Base-by-base conservation (phyloP, 1,284 basidiomycete genomes). In the Singerocomus inundabilis region DNA sequence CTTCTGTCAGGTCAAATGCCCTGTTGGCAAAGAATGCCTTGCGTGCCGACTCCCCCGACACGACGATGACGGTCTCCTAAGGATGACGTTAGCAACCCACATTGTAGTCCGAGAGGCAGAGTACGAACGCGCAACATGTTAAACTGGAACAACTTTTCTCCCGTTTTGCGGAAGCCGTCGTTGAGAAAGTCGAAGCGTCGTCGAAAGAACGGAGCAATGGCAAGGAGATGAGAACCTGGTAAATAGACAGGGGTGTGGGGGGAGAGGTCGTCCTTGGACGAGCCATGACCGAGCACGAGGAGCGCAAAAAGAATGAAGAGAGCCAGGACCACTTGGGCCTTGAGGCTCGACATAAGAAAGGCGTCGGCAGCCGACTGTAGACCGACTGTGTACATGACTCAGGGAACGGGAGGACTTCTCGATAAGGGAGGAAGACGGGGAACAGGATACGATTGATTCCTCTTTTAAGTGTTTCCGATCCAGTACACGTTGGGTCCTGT, bases 21-120 rank as follows among this genome's bases (percentile, higher is more conserved):
- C 79, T 82, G 46, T 84, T 78, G 5, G 76, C 74, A 59, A 88
- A 85, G 68, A 88, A 88, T 11, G 80, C 74, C 51, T 77, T 76
- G 50, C 85, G 74, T n/a, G 79, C 85, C 33, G 72, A 74, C 62
- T 86, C 82, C 44, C 86, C 86, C 36, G 85, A 88, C 34, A 88
- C 77, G 29, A 84, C 84, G 44, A 88, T 72, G 53, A 86, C 82
- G 9, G 75, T 80, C 56, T 84, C 79, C 85, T 87, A 55, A 37
- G 44, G 41, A 48, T 46, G 51, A 57, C 52, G 53, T 53, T 48
- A 61, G 56, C 39, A 56, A 46, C 54, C 51, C 53, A 60, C 49
- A 35, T 37, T 46, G 25, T 42, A 46, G 30, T 47, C 49, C 49
- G 48, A 42, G 30, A 32, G 53, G 46, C 28, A 43, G 35, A 48